Evolutionary conservation across 2,329 filamentous ascomycete species (phyloP).

Genomic region (Spiromastix sp.): DNA sequence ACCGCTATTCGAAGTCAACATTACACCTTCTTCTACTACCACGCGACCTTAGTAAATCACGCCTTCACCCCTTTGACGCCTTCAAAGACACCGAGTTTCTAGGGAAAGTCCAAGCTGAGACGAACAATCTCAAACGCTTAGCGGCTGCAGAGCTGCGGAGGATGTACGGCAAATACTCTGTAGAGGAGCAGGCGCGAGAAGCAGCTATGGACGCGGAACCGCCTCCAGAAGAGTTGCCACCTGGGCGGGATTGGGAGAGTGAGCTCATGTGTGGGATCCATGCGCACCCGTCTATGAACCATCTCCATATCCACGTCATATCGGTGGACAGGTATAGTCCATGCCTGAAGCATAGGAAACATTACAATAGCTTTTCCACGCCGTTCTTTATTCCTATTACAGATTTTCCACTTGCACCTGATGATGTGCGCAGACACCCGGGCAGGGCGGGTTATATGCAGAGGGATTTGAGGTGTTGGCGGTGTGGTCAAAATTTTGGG

Average conservation of each 20-base stretch:
- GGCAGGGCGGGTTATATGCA: slow-evolving; percentile 49
- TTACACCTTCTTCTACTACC: slow-evolving; percentile 85
- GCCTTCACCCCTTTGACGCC: slow-evolving; percentile 65
- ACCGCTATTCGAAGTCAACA: slow-evolving; percentile 75
- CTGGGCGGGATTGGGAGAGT: slow-evolving; percentile 64
- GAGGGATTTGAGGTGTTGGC: slow-evolving; percentile 68
- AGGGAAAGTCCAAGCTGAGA: slow-evolving; percentile 49
- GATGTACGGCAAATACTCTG: slow-evolving; percentile 53
- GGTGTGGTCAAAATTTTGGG: slow-evolving; percentile 63
- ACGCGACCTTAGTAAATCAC: slow-evolving; percentile 50
- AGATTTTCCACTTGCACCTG: slow-evolving; percentile 63
- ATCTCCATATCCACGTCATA: slow-evolving; percentile 82
- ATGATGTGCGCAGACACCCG: slow-evolving; percentile 54
- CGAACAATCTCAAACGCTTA: slow-evolving; percentile 49
- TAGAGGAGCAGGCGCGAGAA: slow-evolving; percentile 52
- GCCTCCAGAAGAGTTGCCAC: slow-evolving; percentile 45
- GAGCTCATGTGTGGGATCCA: slow-evolving; percentile 75
- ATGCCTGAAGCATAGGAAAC: slow-evolving; percentile 66
- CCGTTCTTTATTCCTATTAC: slow-evolving; percentile 69
- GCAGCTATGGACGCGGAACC: slow-evolving; percentile 51
- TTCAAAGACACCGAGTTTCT: slow-evolving; percentile 64
- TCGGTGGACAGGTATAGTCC: slow-evolving; percentile 67
- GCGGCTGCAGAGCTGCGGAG: slow-evolving; percentile 68
- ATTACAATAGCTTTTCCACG: slow-evolving; percentile 88
- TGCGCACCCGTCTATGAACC: slow-evolving; percentile 80